Evolutionary conservation across 2,329 filamentous ascomycete genomes (phyloP), one percentile per base, ranked within the genome.

Genomic region (Colletotrichum siamense): DNA sequence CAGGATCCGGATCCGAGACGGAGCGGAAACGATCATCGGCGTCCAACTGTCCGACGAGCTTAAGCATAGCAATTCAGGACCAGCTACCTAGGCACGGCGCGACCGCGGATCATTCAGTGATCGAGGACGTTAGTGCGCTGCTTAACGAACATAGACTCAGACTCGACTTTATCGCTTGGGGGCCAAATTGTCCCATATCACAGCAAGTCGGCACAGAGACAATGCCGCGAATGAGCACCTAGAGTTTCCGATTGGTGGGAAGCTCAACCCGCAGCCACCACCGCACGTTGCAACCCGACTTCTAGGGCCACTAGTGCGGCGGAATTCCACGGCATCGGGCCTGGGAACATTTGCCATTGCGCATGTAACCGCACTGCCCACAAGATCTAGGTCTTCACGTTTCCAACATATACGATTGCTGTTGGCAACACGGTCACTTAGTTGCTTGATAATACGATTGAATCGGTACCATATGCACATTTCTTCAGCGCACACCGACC

Each of bases 321-420:
- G 73, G 73, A 76, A 69, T 69, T 76, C 74, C 74, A 76, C 74
- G 16, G 32, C 44, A 16, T 28, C 28, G 64, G 24, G 39, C 44
- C 28, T 52, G 44, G 62, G n/a, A 10, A 32, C 34, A 32, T n/a
- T 8, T 52, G 44, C 44, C 44, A 22, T 52, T 52, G 44, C 44
- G n/a, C n/a, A 52, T 13, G 28, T 15, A 16, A 59, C 55, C 24
- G n/a, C 8, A 32, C 24, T 26, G 24, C 7, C 22, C 30, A 26
- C 62, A 22, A 44, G 34, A n/a, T 66, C 28, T 15, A 49, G 36
- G 13, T 18, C 36, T 49, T 30, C 39, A 49, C 18, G 16, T 49
- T 65, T 24, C 16, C 44, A 52, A 52, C n/a, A 24, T 1, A 24
- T 22, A 52, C n/a, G n/a, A 52, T 22, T 52, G 44, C 26, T 36